Evolutionary conservation across 2,329 filamentous ascomycete species (phyloP), one percentile per base, ranked within the genome.

Genomic region (Xylariaceae sp.): DNA sequence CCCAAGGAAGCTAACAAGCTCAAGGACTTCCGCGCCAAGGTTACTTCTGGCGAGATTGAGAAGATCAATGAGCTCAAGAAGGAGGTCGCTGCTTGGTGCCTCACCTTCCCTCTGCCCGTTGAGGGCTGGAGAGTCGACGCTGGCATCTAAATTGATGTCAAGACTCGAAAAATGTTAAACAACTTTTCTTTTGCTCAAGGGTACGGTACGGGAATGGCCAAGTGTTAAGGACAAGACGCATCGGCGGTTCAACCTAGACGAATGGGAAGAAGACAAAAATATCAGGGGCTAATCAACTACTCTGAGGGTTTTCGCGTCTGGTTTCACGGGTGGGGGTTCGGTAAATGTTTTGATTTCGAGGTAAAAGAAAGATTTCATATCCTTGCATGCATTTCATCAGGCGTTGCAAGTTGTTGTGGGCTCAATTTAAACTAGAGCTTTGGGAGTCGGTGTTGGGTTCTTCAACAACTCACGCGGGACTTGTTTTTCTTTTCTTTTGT

Each of bases 1-100:
- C 92, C 93, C 68, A 96, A 96, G 83, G 87, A 93, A 71, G 89
- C 88, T 64, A 98, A 97, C 83, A 96, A 94, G 83, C 88, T 95
- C 70, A 97, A 97, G 84, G 93, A 98, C 78, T 97, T 98, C 86
- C 94, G 92, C 80, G 83, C 82, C 67, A 92, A 89, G 80, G 88
- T 95, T 52, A 81, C 86, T 47, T 74, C 77, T 57, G 91, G 89
- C 54, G 80, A 85, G 64, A 77, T 95, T 39, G 71, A 80, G 50
- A 87, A 91, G 76, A 92, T 98, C 72, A 83, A 86, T 67, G 80
- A 78, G 58, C 79, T 95, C 67, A 87, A 84, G 76, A 86, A 89
- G 75, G 92, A 97, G 79, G 90, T 98, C 67, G 77, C 88, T 37
- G 73, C 73, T 39, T 98, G 92, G 92, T 88, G 88, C 65, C 79